phyloP scores from a whole-genome alignment of 1,139 yeast genomes.

The Lizanozyma gosingica region DNA sequence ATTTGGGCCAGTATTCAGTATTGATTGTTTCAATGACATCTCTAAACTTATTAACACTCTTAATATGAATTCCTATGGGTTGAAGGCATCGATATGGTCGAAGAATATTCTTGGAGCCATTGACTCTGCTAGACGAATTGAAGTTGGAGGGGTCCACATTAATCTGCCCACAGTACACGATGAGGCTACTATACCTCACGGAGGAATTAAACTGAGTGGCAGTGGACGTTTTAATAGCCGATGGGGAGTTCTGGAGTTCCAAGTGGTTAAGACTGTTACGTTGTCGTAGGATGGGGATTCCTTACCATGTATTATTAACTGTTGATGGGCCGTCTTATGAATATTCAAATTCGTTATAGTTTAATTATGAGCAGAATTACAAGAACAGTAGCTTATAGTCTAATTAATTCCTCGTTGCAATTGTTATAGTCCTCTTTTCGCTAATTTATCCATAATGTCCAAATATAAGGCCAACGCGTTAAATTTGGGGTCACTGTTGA shows the following conservation, averaged over 20 bases:
- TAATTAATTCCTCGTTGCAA: no score
- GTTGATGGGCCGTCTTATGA: no score
- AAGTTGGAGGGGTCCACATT: conserved; percentile 44
- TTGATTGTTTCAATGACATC: conserved; percentile 24
- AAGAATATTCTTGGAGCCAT: conserved; percentile 30
- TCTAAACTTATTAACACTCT: conserved; percentile 19
- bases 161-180: conserved; percentile 42
- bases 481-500: conserved; percentile 36
- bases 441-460: conserved; percentile 63
- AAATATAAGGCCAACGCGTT: conserved; percentile 70
- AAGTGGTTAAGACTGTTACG: conserved; percentile 30
- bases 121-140: conserved; percentile 25
- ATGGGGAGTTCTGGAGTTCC: conserved; percentile 44
- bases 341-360: no score
- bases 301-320: no score
- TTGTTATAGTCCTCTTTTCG: conserved; percentile 52
- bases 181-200: conserved; percentile 45
- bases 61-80: conserved; percentile 31
- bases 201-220: conserved; percentile 47
- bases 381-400: no score
- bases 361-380: no score
- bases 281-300: no score
- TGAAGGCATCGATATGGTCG: conserved; percentile 52
- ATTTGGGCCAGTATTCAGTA: conserved; percentile 41
- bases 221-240: conserved; percentile 40